These are phyloP conservation scores for Ascochyta lentis DNA, from an alignment of 2,329 filamentous ascomycete genomes.

Conservation along the genomic window DNA sequence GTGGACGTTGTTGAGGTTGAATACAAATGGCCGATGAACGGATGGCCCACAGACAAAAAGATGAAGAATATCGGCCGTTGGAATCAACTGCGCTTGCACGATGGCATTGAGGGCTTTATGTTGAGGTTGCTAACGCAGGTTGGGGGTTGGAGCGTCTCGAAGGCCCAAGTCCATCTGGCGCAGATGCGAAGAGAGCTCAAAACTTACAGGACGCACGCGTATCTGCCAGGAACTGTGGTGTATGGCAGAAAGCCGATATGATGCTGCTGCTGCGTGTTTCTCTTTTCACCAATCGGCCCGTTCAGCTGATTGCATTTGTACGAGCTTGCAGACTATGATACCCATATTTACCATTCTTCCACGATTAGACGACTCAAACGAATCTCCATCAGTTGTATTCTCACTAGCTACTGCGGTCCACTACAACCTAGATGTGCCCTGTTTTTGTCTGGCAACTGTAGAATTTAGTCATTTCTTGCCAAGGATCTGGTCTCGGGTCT, in stretches of 20 bases:
- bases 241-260: conserved; percentile 44
- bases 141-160: conserved; percentile 42
- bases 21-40: conserved; percentile 48
- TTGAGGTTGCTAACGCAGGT: conserved; percentile 46
- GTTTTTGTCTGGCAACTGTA: too few relatives aligned
- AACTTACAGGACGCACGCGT: conserved; percentile 44
- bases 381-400: neutral
- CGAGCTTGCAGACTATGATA: conserved; percentile 6
- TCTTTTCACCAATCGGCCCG: neutral
- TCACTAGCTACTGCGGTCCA: too few relatives aligned
- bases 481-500: too few relatives aligned
- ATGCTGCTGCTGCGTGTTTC: neutral
- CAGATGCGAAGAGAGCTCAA: conserved; percentile 45
- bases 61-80: conserved; percentile 47
- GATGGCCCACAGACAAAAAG: conserved; percentile 40
- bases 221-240: conserved; percentile 46
- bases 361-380: neutral
- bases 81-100: conserved; percentile 47
- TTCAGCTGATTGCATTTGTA: neutral
- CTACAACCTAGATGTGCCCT: too few relatives aligned
- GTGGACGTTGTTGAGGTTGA: conserved; percentile 41
- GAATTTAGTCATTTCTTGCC: too few relatives aligned
- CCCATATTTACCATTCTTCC: conserved; percentile 1
- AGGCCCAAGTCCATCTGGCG: conserved; percentile 48
- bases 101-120: conserved; percentile 49